Evolutionary conservation across 345 rosid species (phyloP), one percentile per base, ranked within the genome.

Genomic region (Diplotaxis tenuifolia): DNA sequence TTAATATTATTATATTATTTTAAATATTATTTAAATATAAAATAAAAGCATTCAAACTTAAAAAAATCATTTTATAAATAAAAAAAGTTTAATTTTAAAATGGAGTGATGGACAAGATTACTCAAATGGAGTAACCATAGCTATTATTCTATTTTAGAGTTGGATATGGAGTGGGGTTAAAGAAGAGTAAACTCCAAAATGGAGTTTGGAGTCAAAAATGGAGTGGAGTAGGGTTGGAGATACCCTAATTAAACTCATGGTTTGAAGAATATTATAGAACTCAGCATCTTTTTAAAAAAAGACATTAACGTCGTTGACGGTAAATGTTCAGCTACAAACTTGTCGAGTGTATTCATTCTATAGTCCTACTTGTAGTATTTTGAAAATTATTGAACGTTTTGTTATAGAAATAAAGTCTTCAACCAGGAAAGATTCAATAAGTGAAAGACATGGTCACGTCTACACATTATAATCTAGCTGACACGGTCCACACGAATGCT

Each of bases 381-480:
- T 31, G 66, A 23, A 64, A 58, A 22, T 9, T 14, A 65, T 65
- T 71, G 72, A 65, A 65, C 14, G 56, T 49, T 76, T 65, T 31
- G 67, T 23, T 76, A 71, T 20, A 29, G 72, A 76, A 76, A 65
- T 58, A 16, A 76, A 64, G 12, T 62, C 5, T 68, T 69, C 59
- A 21, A 21, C 11, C 14, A 40, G 42, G 69, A 75, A 60, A 36
- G 11, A 34, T 52, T 67, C 20, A 66, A 40, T 4, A 47, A 74
- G 72, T 19, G n/a, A 36, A 70, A 70, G 80, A 76, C 80, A 63
- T 58, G 80, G 76, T 65, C 76, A 70, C 75, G 49, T 47, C 9
- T 76, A 22, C 66, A 67, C 32, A 14, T 7, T 45, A 11, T 19
- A 49, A 29, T 19, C 28, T 32, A 29, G 14, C 28, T 32, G 67